A percentile compares a stretch with the other conserved stretches of the same genome.
Conservation (phyloP, 768 basidiomycete species). For the Boletus eberwhitei region DNA sequence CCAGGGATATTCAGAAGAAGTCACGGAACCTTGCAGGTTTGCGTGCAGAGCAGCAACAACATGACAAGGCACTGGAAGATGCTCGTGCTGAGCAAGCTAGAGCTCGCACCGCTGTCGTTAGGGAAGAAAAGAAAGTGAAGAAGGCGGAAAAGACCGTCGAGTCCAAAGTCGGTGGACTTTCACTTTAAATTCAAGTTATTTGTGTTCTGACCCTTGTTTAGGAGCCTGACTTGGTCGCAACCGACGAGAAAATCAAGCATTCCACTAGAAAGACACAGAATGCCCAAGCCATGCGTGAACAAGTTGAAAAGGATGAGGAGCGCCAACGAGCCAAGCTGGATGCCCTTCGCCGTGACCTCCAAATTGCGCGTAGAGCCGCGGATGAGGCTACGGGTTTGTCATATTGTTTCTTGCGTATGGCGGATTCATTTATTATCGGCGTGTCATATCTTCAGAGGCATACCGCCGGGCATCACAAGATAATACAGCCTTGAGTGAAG, state of each 20-base stretch:
- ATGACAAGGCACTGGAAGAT: constrained; percentile 68
- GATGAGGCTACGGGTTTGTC: constrained; percentile 73
- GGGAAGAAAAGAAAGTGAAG: constrained; percentile 85
- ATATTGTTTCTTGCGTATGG: background rate
- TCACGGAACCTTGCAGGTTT: constrained; percentile 69
- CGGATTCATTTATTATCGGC: background rate
- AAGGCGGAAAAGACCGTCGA: constrained; percentile 88
- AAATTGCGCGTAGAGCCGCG: constrained; percentile 62
- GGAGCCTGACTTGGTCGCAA: constrained; percentile 80
- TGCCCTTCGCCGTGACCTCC: constrained; percentile 61
- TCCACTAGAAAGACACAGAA: constrained; percentile 75
- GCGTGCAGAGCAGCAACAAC: constrained; percentile 62
- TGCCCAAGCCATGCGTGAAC: constrained; percentile 57
- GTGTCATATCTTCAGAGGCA: constrained; percentile 49
- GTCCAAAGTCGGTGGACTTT: constrained; percentile 54
- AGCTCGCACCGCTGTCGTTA: constrained; percentile 68
- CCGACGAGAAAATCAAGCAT: constrained; percentile 88
- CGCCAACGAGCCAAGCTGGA: constrained; percentile 52
- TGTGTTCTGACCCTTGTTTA: constrained; percentile 32
- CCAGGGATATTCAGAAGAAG: constrained; percentile 64
- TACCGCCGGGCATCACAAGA: constrained; percentile 68
- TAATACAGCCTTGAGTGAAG: constrained; percentile 76
- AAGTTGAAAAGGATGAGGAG: constrained; percentile 58
- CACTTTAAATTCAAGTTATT: background rate
- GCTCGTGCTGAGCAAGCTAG: constrained; percentile 80